Evolutionary conservation across 2,329 filamentous ascomycete genomes (phyloP).

Genomic region (Chaetomium globosum): DNA sequence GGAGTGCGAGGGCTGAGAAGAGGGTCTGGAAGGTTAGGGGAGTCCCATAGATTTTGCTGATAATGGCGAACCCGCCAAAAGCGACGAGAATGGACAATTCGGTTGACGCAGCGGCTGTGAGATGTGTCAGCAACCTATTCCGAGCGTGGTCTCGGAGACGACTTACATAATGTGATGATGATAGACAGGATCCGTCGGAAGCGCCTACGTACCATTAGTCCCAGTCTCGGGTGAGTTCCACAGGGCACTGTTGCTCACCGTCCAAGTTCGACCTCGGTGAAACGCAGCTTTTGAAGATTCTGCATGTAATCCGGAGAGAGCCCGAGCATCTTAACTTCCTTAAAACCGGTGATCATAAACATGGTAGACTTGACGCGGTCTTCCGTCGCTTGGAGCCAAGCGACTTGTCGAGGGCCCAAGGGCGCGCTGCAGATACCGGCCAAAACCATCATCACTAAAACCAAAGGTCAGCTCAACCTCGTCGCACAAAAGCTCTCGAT

Average conservation of each 20-base stretch:
- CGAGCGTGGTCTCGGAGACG: background rate
- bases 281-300: constrained; percentile 19
- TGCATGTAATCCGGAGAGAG: constrained; percentile 19
- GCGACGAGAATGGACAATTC: constrained; percentile 25
- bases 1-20: constrained; percentile 18
- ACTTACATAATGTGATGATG: constrained; percentile 22
- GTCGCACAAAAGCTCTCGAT: background rate
- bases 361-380: constrained; percentile 25
- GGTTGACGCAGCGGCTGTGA: constrained; percentile 20
- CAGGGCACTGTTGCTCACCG: background rate
- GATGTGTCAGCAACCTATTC: background rate
- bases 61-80: constrained; percentile 24
- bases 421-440: constrained; percentile 21
- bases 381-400: constrained; percentile 24
- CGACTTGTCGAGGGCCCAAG: constrained; percentile 19
- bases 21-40: constrained; percentile 25
- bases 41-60: constrained; percentile 23
- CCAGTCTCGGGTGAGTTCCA: background rate
- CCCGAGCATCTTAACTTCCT: constrained; percentile 26
- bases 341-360: constrained; percentile 25
- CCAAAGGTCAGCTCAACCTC: background rate
- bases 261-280: constrained; percentile 18
- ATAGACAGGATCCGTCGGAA: constrained; percentile 25
- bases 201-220: constrained; percentile 2
- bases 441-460: constrained; percentile 21